These are phyloP conservation scores for Naumovozyma dairenensis DNA, from an alignment of 805 yeast species.

Conservation along the genomic window DNA sequence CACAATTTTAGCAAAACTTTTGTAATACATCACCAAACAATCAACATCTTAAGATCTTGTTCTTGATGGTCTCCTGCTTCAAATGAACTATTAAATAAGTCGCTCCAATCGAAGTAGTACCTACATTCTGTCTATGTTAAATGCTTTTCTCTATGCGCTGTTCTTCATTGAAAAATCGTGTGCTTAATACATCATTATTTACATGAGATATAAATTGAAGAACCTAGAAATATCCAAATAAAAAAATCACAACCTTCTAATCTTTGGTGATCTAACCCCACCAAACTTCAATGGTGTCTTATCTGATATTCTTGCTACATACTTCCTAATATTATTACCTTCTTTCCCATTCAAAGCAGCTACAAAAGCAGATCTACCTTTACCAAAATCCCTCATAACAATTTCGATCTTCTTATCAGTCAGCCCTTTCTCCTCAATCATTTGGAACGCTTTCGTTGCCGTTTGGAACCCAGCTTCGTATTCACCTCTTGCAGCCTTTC, in stretches of 20 bases:
- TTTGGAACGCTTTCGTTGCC: conserved; percentile 58
- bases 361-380: conserved; percentile 79
- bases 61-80: too few relatives aligned
- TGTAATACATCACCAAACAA: too few relatives aligned
- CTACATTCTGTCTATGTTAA: too few relatives aligned
- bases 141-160: too few relatives aligned
- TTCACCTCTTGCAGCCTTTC: conserved; percentile 82
- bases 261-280: conserved; percentile 78
- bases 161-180: too few relatives aligned
- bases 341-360: conserved; percentile 84
- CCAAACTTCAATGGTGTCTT: conserved; percentile 81
- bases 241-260: conserved; percentile 51
- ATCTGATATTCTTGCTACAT: conserved; percentile 64
- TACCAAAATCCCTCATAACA: conserved; percentile 73
- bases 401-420: conserved; percentile 61
- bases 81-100: too few relatives aligned
- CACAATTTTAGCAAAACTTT: too few relatives aligned
- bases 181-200: too few relatives aligned
- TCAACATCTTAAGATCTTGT: too few relatives aligned
- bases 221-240: too few relatives aligned
- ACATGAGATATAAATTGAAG: too few relatives aligned
- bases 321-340: conserved; percentile 59
- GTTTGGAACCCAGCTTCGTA: conserved; percentile 91
- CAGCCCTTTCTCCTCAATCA: conserved; percentile 53
- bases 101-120: too few relatives aligned